Percentiles rank a stretch among this genome's conserved stretches.
Evolutionary conservation across 2,329 filamentous ascomycete genomes (phyloP).

Genomic region (Stenocarpella maydis): DNA sequence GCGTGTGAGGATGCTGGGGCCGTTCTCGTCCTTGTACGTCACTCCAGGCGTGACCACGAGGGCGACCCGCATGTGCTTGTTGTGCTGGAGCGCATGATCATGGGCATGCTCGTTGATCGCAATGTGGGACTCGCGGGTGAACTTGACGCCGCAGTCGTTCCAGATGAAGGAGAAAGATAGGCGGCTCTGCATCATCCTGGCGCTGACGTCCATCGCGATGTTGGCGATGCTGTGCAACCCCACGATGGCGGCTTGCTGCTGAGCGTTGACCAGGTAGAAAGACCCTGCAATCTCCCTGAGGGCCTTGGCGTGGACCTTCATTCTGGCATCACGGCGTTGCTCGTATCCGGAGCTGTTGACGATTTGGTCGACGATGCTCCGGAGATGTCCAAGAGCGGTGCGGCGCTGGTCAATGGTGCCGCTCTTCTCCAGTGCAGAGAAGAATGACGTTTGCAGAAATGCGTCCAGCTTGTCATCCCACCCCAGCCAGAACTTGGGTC

Average conservation of each 20-base stretch:
- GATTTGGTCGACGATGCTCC: conserved; percentile 45
- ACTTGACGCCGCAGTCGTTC: conserved; percentile 59
- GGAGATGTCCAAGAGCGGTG: conserved; percentile 47
- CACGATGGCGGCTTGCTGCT: conserved; percentile 48
- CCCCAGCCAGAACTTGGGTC: conserved; percentile 45
- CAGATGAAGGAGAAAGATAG: conserved; percentile 51
- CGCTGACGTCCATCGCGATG: conserved; percentile 55
- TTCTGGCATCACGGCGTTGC: conserved; percentile 39
- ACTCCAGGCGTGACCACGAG: conserved; percentile 63
- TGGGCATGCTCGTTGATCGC: conserved; percentile 52
- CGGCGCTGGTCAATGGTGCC: conserved; percentile 45
- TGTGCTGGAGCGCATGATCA: conserved; percentile 54
- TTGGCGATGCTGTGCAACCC: conserved; percentile 54
- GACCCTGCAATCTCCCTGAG: conserved; percentile 50
- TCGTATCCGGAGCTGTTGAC: conserved; percentile 42
- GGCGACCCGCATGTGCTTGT: conserved; percentile 60
- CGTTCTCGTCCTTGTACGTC: conserved; percentile 61
- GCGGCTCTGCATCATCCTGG: conserved; percentile 53
- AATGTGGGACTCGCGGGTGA: conserved; percentile 57
- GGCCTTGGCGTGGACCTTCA: conserved; percentile 38
- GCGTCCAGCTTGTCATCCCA: conserved; percentile 41
- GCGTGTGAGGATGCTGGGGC: conserved; percentile 53
- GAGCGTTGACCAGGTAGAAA: conserved; percentile 51
- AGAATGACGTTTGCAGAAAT: conserved; percentile 37
- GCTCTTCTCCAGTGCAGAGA: conserved; percentile 36